A percentile compares a stretch with the other conserved stretches of the same genome.
phyloP scores from a whole-genome alignment of 2,329 filamentous ascomycete species.

The Beauveria sp. region DNA sequence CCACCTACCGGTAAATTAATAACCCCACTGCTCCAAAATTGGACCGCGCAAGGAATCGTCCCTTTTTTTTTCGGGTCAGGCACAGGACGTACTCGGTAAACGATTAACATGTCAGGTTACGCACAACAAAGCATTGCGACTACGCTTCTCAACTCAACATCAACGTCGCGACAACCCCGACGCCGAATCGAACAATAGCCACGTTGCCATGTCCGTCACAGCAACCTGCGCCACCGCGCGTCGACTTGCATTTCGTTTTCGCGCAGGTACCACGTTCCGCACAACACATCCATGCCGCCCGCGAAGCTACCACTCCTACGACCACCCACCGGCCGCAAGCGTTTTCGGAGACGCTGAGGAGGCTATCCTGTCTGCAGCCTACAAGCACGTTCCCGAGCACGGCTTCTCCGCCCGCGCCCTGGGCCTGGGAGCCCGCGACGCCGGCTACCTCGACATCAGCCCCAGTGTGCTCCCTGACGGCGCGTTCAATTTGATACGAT shows the following conservation, averaged over 20 bases:
- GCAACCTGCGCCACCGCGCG: not conserved
- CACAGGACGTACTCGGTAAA: not conserved
- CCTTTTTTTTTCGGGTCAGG: not conserved
- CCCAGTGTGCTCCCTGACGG: slow-evolving; percentile 74
- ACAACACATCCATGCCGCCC: not conserved
- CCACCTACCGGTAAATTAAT: not conserved
- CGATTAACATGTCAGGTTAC: not conserved
- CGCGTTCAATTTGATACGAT: slow-evolving; percentile 73
- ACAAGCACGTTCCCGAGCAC: slow-evolving; percentile 67
- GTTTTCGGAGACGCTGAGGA: slow-evolving; percentile 63
- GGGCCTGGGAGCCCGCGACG: slow-evolving; percentile 69
- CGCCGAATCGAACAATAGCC: not conserved
- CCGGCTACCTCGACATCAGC: slow-evolving; percentile 80
- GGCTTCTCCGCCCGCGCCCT: slow-evolving; percentile 76
- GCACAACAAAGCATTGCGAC: not conserved
- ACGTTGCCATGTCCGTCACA: not conserved
- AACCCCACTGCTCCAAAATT: not conserved
- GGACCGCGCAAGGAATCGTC: not conserved
- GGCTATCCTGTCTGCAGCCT: slow-evolving; percentile 73
- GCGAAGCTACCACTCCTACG: slow-evolving; percentile 61
- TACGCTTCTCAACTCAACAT: not conserved
- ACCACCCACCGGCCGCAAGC: slow-evolving; percentile 50
- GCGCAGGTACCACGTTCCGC: not conserved
- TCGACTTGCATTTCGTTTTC: not conserved
- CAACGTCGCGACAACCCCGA: not conserved